These are phyloP conservation scores for Anisodus tanguticus DNA, from an alignment of 257 asterid species.

Conservation along the genomic window DNA sequence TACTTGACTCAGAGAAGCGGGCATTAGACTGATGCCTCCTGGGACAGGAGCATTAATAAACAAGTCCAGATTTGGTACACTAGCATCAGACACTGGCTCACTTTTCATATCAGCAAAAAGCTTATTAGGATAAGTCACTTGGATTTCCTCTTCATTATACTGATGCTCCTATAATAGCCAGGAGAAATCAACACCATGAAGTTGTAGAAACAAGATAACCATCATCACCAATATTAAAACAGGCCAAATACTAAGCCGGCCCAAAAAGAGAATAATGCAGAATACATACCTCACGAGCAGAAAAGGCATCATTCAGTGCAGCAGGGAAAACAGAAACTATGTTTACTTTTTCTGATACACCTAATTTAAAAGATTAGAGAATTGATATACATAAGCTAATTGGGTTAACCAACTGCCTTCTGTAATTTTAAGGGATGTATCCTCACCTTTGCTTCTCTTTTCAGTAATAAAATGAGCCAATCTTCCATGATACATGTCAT, in stretches of 20 bases:
- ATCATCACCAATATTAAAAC: neutral
- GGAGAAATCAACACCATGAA: slow-evolving; percentile 20
- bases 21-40: slow-evolving; percentile 56
- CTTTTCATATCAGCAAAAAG: slow-evolving; percentile 41
- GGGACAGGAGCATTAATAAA: slow-evolving; percentile 40
- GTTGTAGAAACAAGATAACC: neutral
- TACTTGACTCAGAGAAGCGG: slow-evolving; percentile 88
- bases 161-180: slow-evolving; percentile 23
- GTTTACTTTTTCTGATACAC: slow-evolving; percentile 22
- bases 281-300: slow-evolving; percentile 29
- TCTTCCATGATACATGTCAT: slow-evolving; percentile 82
- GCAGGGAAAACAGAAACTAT: slow-evolving; percentile 15
- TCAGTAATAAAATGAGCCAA: slow-evolving; percentile 59
- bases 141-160: slow-evolving; percentile 30
- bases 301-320: slow-evolving; percentile 20
- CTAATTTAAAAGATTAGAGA: neutral
- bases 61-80: slow-evolving; percentile 26
- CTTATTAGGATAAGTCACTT: slow-evolving; percentile 29
- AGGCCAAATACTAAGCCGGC: neutral
- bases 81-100: slow-evolving; percentile 36
- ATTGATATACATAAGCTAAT: neutral
- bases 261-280: neutral
- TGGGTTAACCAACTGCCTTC: slow-evolving; percentile 47
- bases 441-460: slow-evolving; percentile 49
- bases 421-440: slow-evolving; percentile 32